Conservation (phyloP, 1,284 basidiomycete genomes). For the Sanguinoderma infundibulare region DNA sequence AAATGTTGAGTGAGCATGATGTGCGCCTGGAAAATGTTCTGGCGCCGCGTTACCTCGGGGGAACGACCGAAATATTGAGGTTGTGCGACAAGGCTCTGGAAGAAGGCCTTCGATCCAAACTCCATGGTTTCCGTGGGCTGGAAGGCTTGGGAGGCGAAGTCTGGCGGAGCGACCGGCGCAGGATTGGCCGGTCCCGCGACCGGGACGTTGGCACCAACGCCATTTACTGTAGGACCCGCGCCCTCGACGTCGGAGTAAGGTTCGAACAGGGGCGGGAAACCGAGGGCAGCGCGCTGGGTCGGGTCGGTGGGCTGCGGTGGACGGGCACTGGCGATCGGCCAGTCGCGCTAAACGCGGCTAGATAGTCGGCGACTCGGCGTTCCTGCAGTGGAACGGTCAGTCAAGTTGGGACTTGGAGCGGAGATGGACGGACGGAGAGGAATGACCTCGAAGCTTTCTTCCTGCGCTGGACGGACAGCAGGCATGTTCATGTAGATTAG, state of each 20-base stretch:
- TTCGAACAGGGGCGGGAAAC: constrained; percentile 50
- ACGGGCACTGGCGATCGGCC: constrained; percentile 48
- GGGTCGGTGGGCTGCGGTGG: constrained; percentile 45
- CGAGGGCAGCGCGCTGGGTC: constrained; percentile 40
- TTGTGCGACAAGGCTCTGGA: constrained; percentile 41
- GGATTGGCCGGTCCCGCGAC: not conserved
- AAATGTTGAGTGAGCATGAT: not conserved
- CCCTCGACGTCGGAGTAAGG: constrained; percentile 32
- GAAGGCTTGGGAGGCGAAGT: constrained; percentile 44
- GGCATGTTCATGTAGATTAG: constrained; percentile 32
- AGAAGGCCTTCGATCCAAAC: constrained; percentile 33
- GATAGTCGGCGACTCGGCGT: constrained; percentile 50
- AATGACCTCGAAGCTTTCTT: constrained; percentile 36
- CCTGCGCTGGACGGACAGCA: constrained; percentile 19
- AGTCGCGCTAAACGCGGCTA: constrained; percentile 46
- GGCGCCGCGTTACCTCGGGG: constrained; percentile 41
- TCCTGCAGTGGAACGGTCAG: constrained; percentile 40
- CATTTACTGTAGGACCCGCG: constrained; percentile 7
- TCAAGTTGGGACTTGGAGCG: too few relatives aligned
- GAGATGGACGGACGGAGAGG: not conserved
- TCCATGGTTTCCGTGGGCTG: constrained; percentile 13
- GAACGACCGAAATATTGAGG: constrained; percentile 41
- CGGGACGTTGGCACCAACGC: constrained; percentile 13
- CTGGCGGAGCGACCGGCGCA: constrained; percentile 25
- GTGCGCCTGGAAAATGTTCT: not conserved